Base-by-base conservation (phyloP, 495 filamentous ascomycete species). In the Tuber aestivum region DNA sequence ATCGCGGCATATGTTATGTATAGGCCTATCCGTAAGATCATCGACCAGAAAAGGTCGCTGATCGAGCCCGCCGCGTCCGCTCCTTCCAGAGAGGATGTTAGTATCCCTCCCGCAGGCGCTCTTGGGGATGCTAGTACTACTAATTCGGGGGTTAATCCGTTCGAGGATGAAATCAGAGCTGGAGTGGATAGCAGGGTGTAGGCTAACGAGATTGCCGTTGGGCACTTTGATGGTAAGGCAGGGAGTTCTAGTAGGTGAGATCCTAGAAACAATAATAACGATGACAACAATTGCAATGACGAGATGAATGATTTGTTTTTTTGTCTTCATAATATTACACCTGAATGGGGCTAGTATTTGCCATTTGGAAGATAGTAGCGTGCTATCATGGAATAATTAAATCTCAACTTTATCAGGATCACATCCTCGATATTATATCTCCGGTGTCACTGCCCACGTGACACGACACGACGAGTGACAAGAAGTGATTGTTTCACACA, bases 1-100 rank as follows among this genome's bases (percentile, higher is more conserved):
- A 82, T 87, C 0, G 82, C 91, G 6, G 93, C 92, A 71, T 89
- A 95, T 0, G 7, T 93, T 0, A 77, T 90, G 1, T 97, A 97
- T 79, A 87, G 87, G 74, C 92, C 92, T 0, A 97, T 94, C 94
- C 86, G 93, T 72, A 84, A 88, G 70, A 85, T 87, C 83, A 84
- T 92, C 70, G 89, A 89, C 61, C 83, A 80, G 71, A 83, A 80
- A 72, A 80, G 84, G 65, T 72, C 70, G 9, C 73, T 27, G 50
- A 71, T 65, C 21, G 23, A 27, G 48, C 6, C 9, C 48, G 0
- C 48, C 3, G 23, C 2, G 23, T 56, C 48, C 23, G 9, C 48
- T 6, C 23, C 48, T 23, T 27, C 23, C 9, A 45, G n/a, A 32
- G 21, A 45, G 20, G 42, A 27, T 56, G 23, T n/a, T 10, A 27